Conservation (phyloP, 2,329 filamentous ascomycete genomes). For the Aureobasidium sp. region DNA sequence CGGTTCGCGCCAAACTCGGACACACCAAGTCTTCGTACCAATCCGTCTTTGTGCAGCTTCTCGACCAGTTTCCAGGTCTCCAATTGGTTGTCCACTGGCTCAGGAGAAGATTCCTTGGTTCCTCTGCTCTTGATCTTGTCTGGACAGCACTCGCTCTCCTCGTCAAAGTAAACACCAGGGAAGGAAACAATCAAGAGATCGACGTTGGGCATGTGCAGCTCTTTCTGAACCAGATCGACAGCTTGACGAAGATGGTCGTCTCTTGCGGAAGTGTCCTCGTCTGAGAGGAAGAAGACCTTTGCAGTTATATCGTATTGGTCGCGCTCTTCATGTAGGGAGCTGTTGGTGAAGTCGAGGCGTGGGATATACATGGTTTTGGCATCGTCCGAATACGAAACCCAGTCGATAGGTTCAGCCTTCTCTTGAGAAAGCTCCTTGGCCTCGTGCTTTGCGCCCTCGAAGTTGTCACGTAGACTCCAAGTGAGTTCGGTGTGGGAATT, state of each 20-base stretch:
- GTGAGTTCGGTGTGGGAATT: conserved; percentile 92
- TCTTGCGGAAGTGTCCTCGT: conserved; percentile 36
- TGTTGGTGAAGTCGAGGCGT: conserved; percentile 61
- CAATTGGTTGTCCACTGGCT: conserved; percentile 53
- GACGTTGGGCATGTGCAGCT: conserved; percentile 65
- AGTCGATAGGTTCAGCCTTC: conserved; percentile 29
- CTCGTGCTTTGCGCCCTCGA: conserved; percentile 31
- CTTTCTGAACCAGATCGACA: conserved; percentile 68
- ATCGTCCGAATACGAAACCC: conserved; percentile 54
- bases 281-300: conserved; percentile 87
- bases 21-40: conserved; percentile 69
- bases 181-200: conserved; percentile 91
- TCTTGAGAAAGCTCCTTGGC: conserved; percentile 12
- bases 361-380: conserved; percentile 62
- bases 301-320: conserved; percentile 88
- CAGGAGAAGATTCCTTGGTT: conserved; percentile 39
- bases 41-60: conserved; percentile 58
- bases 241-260: conserved; percentile 68
- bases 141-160: conserved; percentile 71
- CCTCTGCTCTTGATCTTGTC: conserved; percentile 44
- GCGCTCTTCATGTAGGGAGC: conserved; percentile 70
- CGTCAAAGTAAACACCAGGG: conserved; percentile 87
- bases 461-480: conserved; percentile 77
- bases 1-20: conserved; percentile 87
- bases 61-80: conserved; percentile 65